Conservation (phyloP, 192 early-diverging fungal genomes). For the Dimargaris xerosporica region DNA sequence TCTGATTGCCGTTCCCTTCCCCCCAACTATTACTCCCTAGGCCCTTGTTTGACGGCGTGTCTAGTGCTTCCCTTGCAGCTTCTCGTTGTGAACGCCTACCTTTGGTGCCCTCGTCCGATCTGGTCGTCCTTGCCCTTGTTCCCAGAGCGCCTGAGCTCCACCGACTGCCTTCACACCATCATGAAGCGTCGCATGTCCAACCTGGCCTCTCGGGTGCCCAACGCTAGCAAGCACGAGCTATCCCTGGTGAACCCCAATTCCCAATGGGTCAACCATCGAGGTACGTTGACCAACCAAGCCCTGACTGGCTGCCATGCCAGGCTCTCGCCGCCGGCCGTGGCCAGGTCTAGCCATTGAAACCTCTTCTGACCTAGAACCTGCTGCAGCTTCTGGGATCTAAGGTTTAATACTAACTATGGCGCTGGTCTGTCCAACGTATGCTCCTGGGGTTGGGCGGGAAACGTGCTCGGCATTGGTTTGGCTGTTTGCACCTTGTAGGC, state of each 20-base stretch:
- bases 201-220: constrained; percentile 12
- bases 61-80: not conserved
- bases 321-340: no score
- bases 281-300: constrained; percentile 13
- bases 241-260: constrained; percentile 31
- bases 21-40: not conserved
- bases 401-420: no score
- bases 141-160: not conserved
- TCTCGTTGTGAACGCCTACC: not conserved
- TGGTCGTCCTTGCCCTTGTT: not conserved
- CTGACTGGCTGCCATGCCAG: no score
- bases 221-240: not conserved
- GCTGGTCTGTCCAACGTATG: no score
- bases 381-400: no score
- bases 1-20: not conserved
- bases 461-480: no score
- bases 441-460: no score
- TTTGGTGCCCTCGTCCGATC: not conserved
- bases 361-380: no score
- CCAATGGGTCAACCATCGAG: constrained; percentile 38
- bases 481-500: constrained; percentile 33
- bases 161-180: not conserved
- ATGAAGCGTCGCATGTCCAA: constrained; percentile 13
- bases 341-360: no score
- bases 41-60: not conserved